These are phyloP conservation scores for Ceratocystiopsis minuta DNA, from an alignment of 2,329 filamentous ascomycete species.

Conservation along the genomic window DNA sequence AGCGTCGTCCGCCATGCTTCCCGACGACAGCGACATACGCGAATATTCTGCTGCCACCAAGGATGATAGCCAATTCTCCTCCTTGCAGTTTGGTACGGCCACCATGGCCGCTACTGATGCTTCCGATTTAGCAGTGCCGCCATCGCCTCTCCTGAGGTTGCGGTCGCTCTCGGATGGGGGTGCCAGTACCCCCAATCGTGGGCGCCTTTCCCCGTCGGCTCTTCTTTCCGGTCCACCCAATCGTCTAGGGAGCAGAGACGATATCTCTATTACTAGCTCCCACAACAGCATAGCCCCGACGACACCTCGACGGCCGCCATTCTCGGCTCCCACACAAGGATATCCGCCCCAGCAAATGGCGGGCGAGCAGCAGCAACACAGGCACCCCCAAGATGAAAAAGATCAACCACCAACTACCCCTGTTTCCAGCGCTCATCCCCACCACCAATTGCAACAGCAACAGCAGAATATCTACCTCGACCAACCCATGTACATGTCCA, in stretches of 20 bases:
- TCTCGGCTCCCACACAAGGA: constrained; percentile 22
- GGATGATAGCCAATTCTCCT: too few relatives aligned
- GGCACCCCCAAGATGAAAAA: background rate
- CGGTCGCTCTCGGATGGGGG: constrained; percentile 49
- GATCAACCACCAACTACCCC: constrained; percentile 4
- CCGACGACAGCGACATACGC: too few relatives aligned
- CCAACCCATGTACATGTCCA: constrained; percentile 23
- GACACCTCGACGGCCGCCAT: constrained; percentile 48
- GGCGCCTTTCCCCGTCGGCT: constrained; percentile 38
- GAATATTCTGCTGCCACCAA: too few relatives aligned
- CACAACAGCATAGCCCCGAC: constrained; percentile 28
- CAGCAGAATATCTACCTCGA: constrained; percentile 6
- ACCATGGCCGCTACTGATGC: background rate
- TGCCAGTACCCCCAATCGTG: constrained; percentile 23
- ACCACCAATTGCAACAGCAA: constrained; percentile 7
- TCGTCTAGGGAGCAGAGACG: constrained; percentile 45
- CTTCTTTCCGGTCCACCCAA: constrained; percentile 31
- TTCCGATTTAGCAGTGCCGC: constrained; percentile 3
- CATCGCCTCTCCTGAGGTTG: constrained; percentile 31
- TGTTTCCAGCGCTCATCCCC: background rate
- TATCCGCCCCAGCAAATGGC: constrained; percentile 23
- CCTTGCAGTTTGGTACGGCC: too few relatives aligned
- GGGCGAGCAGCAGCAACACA: constrained; percentile 23
- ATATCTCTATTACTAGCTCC: constrained; percentile 32
- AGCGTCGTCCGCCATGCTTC: too few relatives aligned